Evolutionary conservation across 2,329 filamentous ascomycete genomes (phyloP).

Genomic region (Nigrospora sphaerica): DNA sequence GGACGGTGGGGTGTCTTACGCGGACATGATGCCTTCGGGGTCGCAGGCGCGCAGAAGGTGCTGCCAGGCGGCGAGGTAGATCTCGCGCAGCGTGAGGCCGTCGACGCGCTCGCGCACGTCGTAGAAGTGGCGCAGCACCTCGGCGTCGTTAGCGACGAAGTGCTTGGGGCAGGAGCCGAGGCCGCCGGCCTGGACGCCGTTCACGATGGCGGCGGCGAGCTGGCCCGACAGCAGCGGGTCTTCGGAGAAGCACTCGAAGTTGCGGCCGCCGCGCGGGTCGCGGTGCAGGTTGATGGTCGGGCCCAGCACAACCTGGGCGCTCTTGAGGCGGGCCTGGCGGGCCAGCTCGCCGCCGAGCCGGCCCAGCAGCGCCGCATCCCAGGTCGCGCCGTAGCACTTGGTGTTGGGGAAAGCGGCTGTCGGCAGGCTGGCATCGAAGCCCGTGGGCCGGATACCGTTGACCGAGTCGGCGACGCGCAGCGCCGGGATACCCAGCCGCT

Average conservation of each 20-base stretch:
- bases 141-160: constrained; percentile 55
- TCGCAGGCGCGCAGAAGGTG: constrained; percentile 43
- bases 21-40: constrained; percentile 51
- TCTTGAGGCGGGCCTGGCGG: constrained; percentile 46
- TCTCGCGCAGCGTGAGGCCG: constrained; percentile 51
- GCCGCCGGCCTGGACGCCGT: constrained; percentile 48
- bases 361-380: constrained; percentile 44
- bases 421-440: constrained; percentile 56
- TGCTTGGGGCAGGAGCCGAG: constrained; percentile 52
- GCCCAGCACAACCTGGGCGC: constrained; percentile 51
- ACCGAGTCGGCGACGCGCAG: too few relatives aligned
- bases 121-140: constrained; percentile 49
- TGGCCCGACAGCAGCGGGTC: constrained; percentile 50
- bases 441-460: constrained; percentile 60
- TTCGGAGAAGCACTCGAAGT: constrained; percentile 52
- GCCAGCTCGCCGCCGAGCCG: constrained; percentile 43
- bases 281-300: constrained; percentile 60
- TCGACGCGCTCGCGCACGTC: constrained; percentile 46
- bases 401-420: constrained; percentile 54
- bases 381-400: constrained; percentile 49
- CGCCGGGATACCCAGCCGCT: too few relatives aligned
- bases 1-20: too few relatives aligned
- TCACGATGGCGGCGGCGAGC: constrained; percentile 43
- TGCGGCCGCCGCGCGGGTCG: constrained; percentile 49
- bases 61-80: constrained; percentile 52